Base-by-base conservation (phyloP, 2,329 filamentous ascomycete genomes). In the Pleurostoma richardsiae region DNA sequence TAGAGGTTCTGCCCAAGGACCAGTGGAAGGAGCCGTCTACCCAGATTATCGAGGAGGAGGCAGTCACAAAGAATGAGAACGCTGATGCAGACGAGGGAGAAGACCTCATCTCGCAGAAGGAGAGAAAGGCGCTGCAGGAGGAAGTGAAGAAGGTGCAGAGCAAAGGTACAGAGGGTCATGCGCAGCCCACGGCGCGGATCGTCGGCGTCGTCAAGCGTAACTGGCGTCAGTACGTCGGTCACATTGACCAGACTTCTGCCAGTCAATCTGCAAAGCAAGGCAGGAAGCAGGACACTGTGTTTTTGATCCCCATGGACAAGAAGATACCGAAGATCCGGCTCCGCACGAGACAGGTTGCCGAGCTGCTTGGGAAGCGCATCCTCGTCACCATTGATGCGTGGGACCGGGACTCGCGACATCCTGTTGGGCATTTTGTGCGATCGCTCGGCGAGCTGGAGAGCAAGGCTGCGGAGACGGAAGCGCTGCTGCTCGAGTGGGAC, bases 251-350 rank as follows among this genome's bases (percentile, higher is more conserved):
- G 43, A 88, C 87, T 8, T 95, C 91, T 2, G 85, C 90, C 42
- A 85, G 85, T 58, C 81, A 84, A 45, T 80, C 83, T 3, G 80
- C 80, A 2, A 85, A 83, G 50, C 85, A 90, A 56, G 90, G 89
- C 30, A 81, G 90, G 49, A 87, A 87, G 58, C 90, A 95, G 62
- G 90, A 96, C 62, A 95, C 82, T 11, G 90, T 99, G 10, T 99
- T 99, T 67, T 77, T 99, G 19, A 83, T 97, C 42, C 91, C 94
- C 4, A 97, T 99, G 92, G 92, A 99, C 68, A 97, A 96, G 74
- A 86, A 90, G 59, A 88, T 99, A 27, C 94, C 94, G 3, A 99
- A 97, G 72, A 96, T 99, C 58, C 83, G 90, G 41, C 83, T 99
- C 46, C 85, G 91, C 43, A 97, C 94, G 8, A 80, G 94, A 44